Conservation (phyloP, 768 basidiomycete species). For the Boletus pseudo-olivaceus region DNA sequence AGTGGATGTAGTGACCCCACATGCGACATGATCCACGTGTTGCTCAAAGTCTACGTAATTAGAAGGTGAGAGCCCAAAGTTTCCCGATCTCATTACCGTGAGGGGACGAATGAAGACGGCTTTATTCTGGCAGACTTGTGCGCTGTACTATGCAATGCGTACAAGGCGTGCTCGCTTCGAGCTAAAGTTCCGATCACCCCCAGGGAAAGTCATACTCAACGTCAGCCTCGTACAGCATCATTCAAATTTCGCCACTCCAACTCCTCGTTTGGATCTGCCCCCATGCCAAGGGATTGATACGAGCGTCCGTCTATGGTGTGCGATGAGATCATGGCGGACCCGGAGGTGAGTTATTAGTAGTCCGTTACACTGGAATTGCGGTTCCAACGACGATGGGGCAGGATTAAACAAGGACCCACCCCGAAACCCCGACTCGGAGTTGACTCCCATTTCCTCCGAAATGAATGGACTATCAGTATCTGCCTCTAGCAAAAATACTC, state of each 20-base stretch:
- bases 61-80: neutral
- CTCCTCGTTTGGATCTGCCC: neutral
- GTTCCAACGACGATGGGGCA: neutral
- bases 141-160: neutral
- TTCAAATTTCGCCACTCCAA: neutral
- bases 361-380: neutral
- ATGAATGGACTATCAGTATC: no score
- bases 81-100: neutral
- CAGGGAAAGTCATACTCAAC: neutral
- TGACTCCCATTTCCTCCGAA: no score
- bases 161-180: neutral
- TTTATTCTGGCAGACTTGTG: neutral
- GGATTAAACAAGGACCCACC: no score
- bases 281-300: neutral
- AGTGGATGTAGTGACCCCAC: neutral
- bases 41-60: no score
- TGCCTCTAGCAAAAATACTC: no score
- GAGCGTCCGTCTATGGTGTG: neutral
- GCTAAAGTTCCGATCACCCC: neutral
- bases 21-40: no score
- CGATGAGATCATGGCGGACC: no score
- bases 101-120: neutral
- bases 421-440: no score
- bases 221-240: neutral
- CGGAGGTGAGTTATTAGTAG: neutral